Evolutionary conservation across 2,329 filamentous ascomycete genomes (phyloP).

Genomic region (Boeremia lycopersici): DNA sequence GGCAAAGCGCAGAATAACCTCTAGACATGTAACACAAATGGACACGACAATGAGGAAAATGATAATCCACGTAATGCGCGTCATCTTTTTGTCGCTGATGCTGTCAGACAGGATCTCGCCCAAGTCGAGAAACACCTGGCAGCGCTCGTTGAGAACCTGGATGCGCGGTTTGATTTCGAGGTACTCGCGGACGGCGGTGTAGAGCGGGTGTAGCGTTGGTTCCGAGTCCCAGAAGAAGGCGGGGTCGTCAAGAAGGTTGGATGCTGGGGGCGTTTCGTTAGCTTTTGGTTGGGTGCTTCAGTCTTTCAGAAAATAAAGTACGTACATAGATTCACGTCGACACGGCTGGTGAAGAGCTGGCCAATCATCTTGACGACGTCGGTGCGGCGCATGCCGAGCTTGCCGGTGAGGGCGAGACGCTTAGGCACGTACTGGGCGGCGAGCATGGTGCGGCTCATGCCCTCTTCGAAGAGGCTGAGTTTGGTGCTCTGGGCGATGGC

Average conservation of each 20-base stretch:
- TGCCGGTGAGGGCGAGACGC: slow-evolving; percentile 83
- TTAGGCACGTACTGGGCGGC: slow-evolving; percentile 93
- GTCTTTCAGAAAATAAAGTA: slow-evolving; percentile 20
- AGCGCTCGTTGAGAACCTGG: slow-evolving; percentile 95
- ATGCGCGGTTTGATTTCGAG: slow-evolving; percentile 96
- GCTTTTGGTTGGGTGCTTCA: background rate
- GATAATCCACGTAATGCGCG: slow-evolving; percentile 95
- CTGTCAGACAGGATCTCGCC: slow-evolving; percentile 93
- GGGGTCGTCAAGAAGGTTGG: slow-evolving; percentile 93
- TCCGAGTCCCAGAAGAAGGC: slow-evolving; percentile 99
- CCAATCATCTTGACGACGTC: slow-evolving; percentile 94
- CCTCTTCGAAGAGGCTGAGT: slow-evolving; percentile 92
- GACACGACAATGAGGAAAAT: slow-evolving; percentile 91
- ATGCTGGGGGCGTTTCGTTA: slow-evolving; percentile 63
- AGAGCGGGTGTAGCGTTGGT: slow-evolving; percentile 91
- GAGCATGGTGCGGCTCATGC: slow-evolving; percentile 92
- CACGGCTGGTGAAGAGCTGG: slow-evolving; percentile 86
- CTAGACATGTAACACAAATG: slow-evolving; percentile 87
- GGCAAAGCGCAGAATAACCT: slow-evolving; percentile 82
- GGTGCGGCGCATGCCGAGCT: slow-evolving; percentile 86
- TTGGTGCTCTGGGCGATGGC: slow-evolving; percentile 98
- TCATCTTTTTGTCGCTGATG: slow-evolving; percentile 95
- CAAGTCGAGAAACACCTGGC: slow-evolving; percentile 92
- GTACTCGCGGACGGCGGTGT: slow-evolving; percentile 93
- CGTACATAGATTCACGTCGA: slow-evolving; percentile 97